Base-by-base conservation (phyloP, 495 filamentous ascomycete species). In the Podospora didyma region DNA sequence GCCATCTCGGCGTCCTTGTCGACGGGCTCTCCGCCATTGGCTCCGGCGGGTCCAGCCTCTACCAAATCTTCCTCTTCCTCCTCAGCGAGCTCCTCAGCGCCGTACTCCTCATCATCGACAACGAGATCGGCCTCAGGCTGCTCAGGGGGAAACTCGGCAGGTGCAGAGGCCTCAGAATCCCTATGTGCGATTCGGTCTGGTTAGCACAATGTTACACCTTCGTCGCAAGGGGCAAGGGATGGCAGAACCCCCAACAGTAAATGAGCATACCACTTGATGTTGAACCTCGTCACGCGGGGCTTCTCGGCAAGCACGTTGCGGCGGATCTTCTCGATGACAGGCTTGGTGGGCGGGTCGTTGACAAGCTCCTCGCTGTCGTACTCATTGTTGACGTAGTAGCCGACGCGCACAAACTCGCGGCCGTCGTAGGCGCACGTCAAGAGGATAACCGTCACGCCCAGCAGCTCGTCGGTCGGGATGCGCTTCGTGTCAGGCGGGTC, bases 331-430 rank as follows among this genome's bases (percentile, higher is more conserved):
- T 97, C 95, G 54, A 96, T 87, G 62, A 92, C 82, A 28, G 91
- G 89, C 78, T 96, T 95, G 46, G 90, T 82, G 2, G 95, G 94
- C 12, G 94, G 95, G 54, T 96, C 90, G 22, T 85, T 83, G 57
- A 81, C 83, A 46, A 98, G 80, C 73, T 96, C 90, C 62, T 96
- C 91, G 22, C 87, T 88, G 61, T 93, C 89, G 70, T 98, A 98
- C 69, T 97, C 95, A 62, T 97, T 97, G 77, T 96, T 98, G 56
- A 97, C 92, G 63, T 98, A 98, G 81, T 98, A 98, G 41, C 94
- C 94, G 21, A 98, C 94, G 62, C 94, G 92, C 39, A 98, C 94
- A 63, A 98, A 98, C 71, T 98, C 94, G 64, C 94, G 82, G 53
- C 88, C 86, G 65, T 97, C 94, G 75, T 98, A 98, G 73, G 90